Conservation (phyloP, 2,329 filamentous ascomycete genomes). For the Colletotrichum aenigma region DNA sequence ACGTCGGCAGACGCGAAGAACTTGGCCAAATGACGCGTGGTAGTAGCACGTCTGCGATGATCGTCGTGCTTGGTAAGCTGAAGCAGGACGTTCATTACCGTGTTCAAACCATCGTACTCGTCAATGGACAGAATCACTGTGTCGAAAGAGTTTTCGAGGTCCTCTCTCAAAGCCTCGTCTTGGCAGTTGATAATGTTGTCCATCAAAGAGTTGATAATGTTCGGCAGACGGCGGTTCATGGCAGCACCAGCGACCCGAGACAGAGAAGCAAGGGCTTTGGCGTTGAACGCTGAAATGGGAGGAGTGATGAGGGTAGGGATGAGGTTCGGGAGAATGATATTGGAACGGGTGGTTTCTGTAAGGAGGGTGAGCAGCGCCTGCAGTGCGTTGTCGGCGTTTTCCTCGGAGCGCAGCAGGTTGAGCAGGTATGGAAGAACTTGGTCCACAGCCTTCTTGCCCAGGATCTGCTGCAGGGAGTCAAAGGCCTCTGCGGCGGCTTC, state of each 20-base stretch:
- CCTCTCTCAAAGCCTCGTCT: constrained; percentile 73
- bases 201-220: constrained; percentile 92
- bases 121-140: constrained; percentile 91
- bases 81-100: constrained; percentile 91
- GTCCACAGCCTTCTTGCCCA: constrained; percentile 94
- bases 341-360: constrained; percentile 90
- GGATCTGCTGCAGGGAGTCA: constrained; percentile 88
- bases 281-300: constrained; percentile 94
- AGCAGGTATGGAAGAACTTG: constrained; percentile 93
- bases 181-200: constrained; percentile 83
- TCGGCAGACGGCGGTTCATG: constrained; percentile 89
- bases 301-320: constrained; percentile 90
- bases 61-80: constrained; percentile 91
- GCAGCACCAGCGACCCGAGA: constrained; percentile 88
- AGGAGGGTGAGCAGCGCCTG: constrained; percentile 92
- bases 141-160: constrained; percentile 84
- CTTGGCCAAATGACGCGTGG: constrained; percentile 78
- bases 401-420: constrained; percentile 83
- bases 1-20: constrained; percentile 84
- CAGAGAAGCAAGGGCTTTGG: constrained; percentile 88
- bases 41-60: constrained; percentile 79
- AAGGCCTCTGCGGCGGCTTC: constrained; percentile 98
- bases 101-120: constrained; percentile 94
- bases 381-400: constrained; percentile 88
- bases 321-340: constrained; percentile 94